Evolutionary conservation across 306 rosid species (phyloP).

Genomic region (Mucuna pruriens): DNA sequence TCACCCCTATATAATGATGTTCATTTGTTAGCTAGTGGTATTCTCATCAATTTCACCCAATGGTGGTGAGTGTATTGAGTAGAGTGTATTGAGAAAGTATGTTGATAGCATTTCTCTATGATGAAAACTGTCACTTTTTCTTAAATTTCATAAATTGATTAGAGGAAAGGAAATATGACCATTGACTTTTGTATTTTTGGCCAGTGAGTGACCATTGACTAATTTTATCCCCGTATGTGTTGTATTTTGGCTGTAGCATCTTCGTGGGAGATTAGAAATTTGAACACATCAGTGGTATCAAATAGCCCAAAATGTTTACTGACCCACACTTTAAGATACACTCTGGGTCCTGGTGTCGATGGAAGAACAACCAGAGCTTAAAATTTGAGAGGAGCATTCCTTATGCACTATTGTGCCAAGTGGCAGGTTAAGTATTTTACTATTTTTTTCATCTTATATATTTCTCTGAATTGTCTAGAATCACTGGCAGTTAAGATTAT

Average conservation of each 20-base stretch:
- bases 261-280: slow-evolving; percentile 83
- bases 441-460: slow-evolving; percentile 8
- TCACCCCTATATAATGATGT: not conserved
- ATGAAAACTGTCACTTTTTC: not conserved
- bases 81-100: not conserved
- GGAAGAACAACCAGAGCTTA: slow-evolving; percentile 71
- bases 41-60: not conserved
- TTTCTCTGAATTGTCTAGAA: slow-evolving; percentile 24
- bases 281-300: slow-evolving; percentile 65
- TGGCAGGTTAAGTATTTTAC: slow-evolving; percentile 71
- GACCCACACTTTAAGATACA: slow-evolving; percentile 86
- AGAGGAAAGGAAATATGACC: slow-evolving; percentile 19
- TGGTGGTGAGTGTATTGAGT: not conserved
- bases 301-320: slow-evolving; percentile 73
- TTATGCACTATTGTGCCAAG: slow-evolving; percentile 83
- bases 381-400: slow-evolving; percentile 89
- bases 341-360: slow-evolving; percentile 68
- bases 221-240: slow-evolving; percentile 28
- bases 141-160: slow-evolving; percentile 25
- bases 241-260: slow-evolving; percentile 67
- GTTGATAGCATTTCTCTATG: not conserved
- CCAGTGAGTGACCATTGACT: slow-evolving; percentile 31
- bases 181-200: slow-evolving; percentile 1
- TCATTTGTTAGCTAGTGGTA: not conserved
- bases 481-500: slow-evolving; percentile 27